Conservation (phyloP, 2,329 filamentous ascomycete species). For the Monosporascus sp. region DNA sequence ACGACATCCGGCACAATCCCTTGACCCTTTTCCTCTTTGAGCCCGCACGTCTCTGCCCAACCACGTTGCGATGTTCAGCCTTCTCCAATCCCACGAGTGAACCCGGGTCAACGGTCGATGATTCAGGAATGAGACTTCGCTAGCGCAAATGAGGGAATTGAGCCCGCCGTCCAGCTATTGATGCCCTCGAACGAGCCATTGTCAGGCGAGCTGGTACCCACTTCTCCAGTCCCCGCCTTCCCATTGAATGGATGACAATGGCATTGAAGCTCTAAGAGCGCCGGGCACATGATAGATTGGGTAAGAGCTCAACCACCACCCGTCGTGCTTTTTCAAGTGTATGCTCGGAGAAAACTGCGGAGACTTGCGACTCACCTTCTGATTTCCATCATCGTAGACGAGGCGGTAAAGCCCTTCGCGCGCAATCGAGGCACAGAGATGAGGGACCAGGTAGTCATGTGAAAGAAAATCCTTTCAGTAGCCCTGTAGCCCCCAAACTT, state of each 20-base stretch:
- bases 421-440: neutral
- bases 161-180: conserved; percentile 10
- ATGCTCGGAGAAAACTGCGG: neutral
- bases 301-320: neutral
- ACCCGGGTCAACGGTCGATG: conserved; percentile 2
- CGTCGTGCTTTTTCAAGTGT: neutral
- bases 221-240: conserved; percentile 7
- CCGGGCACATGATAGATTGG: neutral
- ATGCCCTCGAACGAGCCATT: conserved; percentile 1
- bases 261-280: neutral
- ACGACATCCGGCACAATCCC: conserved; percentile 24
- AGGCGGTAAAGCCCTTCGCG: conserved; percentile 1
- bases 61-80: conserved; percentile 19
- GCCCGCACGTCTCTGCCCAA: conserved; percentile 22
- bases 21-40: conserved; percentile 20
- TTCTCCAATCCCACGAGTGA: conserved; percentile 6
- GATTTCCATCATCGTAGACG: neutral
- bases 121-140: conserved; percentile 7
- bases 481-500: neutral
- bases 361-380: neutral
- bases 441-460: neutral
- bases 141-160: neutral
- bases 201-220: conserved; percentile 10
- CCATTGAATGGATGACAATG: conserved; percentile 2
- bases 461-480: neutral